Percentiles rank a stretch among this genome's conserved stretches.
Evolutionary conservation across 2,329 filamentous ascomycete species (phyloP).

Genomic region (Xylaria sp.): DNA sequence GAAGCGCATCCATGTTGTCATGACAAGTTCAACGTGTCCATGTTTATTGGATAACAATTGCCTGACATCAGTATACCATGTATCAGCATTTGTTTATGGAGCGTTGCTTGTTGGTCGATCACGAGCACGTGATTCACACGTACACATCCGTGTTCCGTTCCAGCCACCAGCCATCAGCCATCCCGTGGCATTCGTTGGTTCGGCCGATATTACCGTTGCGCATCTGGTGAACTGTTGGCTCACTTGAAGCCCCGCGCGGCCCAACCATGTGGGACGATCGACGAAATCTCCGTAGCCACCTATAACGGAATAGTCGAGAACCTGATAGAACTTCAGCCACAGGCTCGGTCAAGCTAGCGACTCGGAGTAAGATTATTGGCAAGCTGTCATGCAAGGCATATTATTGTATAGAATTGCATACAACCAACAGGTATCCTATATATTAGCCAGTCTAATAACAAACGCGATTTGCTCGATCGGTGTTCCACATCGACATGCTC

Average conservation of each 20-base stretch:
- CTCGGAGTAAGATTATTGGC: slow-evolving; percentile 1
- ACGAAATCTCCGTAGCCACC: slow-evolving; percentile 34
- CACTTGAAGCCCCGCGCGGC: slow-evolving; percentile 30
- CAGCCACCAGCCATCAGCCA: slow-evolving; percentile 22
- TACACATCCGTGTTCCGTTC: slow-evolving; percentile 16
- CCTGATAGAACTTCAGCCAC: slow-evolving; percentile 33
- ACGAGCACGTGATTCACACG: slow-evolving; percentile 28
- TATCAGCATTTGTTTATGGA: not conserved
- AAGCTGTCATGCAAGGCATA: slow-evolving; percentile 13
- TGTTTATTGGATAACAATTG: not conserved
- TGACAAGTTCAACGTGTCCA: not conserved
- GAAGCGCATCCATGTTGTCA: slow-evolving; percentile 8
- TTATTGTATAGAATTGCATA: slow-evolving; percentile 4
- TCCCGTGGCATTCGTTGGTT: slow-evolving; percentile 21
- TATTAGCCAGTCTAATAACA: slow-evolving; percentile 9
- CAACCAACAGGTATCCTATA: not conserved
- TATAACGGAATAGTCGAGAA: slow-evolving; percentile 34
- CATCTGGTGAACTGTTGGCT: slow-evolving; percentile 22
- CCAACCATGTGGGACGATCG: slow-evolving; percentile 38
- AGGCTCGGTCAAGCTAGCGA: slow-evolving; percentile 18
- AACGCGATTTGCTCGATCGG: not conserved
- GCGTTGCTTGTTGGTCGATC: slow-evolving; percentile 18
- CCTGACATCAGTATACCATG: not conserved
- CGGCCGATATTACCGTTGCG: slow-evolving; percentile 29
- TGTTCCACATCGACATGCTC: slow-evolving; percentile 2